phyloP scores from a whole-genome alignment of 768 basidiomycete species.

The Leccinum rimulosum region DNA sequence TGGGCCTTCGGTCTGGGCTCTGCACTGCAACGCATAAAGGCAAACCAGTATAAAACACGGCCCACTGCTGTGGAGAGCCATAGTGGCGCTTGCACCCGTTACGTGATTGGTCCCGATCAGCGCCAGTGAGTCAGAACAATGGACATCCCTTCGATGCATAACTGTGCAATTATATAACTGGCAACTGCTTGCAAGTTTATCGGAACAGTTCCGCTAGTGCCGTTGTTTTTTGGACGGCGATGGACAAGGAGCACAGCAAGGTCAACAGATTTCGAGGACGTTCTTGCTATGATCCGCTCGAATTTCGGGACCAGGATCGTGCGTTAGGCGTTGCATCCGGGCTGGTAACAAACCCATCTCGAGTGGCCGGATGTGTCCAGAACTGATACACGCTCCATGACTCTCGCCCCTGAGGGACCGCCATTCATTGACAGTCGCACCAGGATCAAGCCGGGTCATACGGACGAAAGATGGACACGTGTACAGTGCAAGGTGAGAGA shows the following conservation, averaged over 20 bases:
- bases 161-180: neutral
- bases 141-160: neutral
- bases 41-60: neutral
- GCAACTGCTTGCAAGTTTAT: neutral
- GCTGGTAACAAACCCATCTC: neutral
- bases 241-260: neutral
- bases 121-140: neutral
- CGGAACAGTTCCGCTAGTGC: neutral
- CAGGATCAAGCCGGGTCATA: neutral
- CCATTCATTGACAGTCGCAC: neutral
- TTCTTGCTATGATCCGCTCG: neutral
- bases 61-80: neutral
- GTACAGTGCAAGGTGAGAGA: conserved; percentile 1
- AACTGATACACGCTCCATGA: neutral
- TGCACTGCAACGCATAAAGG: neutral
- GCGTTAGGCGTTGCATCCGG: neutral
- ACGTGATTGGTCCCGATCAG: neutral
- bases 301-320: neutral
- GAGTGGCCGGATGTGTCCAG: neutral
- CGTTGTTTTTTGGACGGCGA: neutral
- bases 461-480: neutral
- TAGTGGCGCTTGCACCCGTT: neutral
- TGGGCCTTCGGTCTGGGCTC: neutral
- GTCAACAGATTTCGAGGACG: neutral
- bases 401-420: neutral